Evolutionary conservation across 2,329 filamentous ascomycete genomes (phyloP).

Genomic region (Exophiala xenobiotica): DNA sequence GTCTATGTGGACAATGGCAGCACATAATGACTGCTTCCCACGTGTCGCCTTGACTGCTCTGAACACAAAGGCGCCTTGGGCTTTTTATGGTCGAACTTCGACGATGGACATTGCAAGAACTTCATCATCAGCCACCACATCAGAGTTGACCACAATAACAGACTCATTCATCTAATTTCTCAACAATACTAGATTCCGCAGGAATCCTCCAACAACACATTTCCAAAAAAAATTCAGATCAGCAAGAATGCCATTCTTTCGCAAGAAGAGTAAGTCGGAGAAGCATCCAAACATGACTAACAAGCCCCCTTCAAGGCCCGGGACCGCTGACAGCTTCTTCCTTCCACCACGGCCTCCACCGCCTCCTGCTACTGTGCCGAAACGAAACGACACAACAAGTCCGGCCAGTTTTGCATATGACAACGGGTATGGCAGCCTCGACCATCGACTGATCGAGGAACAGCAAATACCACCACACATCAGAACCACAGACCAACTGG

Average conservation of each 20-base stretch:
- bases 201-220: background rate
- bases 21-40: background rate
- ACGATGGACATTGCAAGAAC: no score
- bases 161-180: no score
- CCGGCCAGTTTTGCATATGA: conserved; percentile 13
- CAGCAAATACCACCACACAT: conserved; percentile 8
- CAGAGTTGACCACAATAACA: background rate
- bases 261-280: background rate
- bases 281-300: background rate
- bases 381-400: conserved; percentile 1
- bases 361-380: background rate
- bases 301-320: background rate
- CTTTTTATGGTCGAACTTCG: background rate
- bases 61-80: no score
- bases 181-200: no score
- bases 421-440: conserved; percentile 16
- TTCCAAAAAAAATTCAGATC: background rate
- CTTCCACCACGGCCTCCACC: background rate
- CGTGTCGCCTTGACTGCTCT: background rate
- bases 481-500: conserved; percentile 16
- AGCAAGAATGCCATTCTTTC: background rate
- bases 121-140: no score
- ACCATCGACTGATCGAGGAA: conserved; percentile 9
- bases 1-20: background rate
- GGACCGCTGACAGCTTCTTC: conserved; percentile 1